Conservation (phyloP, 495 filamentous ascomycete species). For the Halenospora varia region DNA sequence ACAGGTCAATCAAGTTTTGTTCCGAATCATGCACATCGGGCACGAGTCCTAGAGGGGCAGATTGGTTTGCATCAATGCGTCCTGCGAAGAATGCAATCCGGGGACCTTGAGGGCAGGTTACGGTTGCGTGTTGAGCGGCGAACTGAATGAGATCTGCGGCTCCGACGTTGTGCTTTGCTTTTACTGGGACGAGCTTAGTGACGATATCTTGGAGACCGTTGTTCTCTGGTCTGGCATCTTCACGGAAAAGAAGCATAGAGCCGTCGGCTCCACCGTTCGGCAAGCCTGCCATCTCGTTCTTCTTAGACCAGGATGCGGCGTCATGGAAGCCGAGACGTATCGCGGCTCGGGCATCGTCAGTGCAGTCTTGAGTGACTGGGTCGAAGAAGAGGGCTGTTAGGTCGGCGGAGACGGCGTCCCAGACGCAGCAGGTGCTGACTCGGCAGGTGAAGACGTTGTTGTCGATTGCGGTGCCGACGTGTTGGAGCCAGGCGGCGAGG, state of each 20-base stretch:
- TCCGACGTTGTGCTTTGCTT: constrained; percentile 14
- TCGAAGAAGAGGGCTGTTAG: constrained; percentile 9
- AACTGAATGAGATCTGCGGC: constrained; percentile 28
- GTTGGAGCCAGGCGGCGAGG: neutral
- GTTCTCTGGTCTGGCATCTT: constrained; percentile 25
- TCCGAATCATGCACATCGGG: constrained; percentile 25
- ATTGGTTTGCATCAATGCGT: constrained; percentile 17
- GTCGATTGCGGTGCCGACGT: neutral
- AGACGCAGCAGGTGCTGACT: neutral
- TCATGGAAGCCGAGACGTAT: constrained; percentile 9
- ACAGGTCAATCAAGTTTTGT: constrained; percentile 20
- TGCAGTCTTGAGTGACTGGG: neutral
- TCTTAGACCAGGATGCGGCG: constrained; percentile 3
- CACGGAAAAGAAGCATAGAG: constrained; percentile 22
- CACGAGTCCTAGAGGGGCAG: constrained; percentile 21
- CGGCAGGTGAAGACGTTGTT: neutral
- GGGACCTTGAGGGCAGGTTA: constrained; percentile 30
- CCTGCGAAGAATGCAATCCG: constrained; percentile 25
- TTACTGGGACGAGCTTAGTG: constrained; percentile 13
- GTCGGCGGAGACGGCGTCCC: neutral
- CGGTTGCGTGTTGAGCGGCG: constrained; percentile 25
- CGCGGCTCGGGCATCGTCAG: constrained; percentile 8
- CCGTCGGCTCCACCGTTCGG: constrained; percentile 31
- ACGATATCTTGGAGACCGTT: constrained; percentile 27
- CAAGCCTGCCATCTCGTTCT: neutral